phyloP scores from a whole-genome alignment of 495 filamentous ascomycete species.

The Pyrenula massariospora region DNA sequence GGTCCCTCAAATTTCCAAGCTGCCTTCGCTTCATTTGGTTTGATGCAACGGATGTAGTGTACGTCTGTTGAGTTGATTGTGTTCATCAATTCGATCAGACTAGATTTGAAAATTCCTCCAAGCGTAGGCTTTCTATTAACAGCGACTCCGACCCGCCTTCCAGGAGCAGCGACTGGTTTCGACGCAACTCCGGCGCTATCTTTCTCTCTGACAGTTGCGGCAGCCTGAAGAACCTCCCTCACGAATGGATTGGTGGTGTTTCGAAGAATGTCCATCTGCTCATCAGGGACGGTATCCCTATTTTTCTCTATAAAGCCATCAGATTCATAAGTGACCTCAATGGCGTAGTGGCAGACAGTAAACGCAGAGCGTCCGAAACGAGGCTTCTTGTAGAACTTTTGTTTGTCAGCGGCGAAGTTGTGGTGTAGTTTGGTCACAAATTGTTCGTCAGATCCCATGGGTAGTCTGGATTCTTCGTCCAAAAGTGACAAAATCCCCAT shows the following conservation, averaged over 20 bases:
- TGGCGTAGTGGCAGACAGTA: conserved; percentile 96
- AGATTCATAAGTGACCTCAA: conserved; percentile 99
- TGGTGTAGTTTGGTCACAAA: conserved; percentile 97
- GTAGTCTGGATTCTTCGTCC: conserved; percentile 91
- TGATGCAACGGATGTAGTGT: conserved; percentile 99
- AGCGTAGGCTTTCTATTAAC: conserved; percentile 94
- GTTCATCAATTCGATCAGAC: conserved; percentile 92
- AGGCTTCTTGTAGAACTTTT: conserved; percentile 97
- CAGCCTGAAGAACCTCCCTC: conserved; percentile 70
- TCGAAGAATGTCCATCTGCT: conserved; percentile 87
- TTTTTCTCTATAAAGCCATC: conserved; percentile 99
- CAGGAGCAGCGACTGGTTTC: conserved; percentile 52
- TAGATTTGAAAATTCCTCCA: conserved; percentile 97
- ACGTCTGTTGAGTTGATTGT: conserved; percentile 98
- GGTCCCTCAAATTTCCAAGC: conserved; percentile 98
- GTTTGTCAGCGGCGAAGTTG: conserved; percentile 82
- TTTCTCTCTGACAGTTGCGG: conserved; percentile 79
- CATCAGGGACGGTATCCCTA: conserved; percentile 94
- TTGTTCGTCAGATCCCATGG: conserved; percentile 94
- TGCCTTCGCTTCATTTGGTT: conserved; percentile 94
- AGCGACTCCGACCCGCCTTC: conserved; percentile 77
- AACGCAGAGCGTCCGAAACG: conserved; percentile 96
- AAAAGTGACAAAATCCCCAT: conserved; percentile 84
- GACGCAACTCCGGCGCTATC: conserved; percentile 65
- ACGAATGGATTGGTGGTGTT: conserved; percentile 81